phyloP scores from a whole-genome alignment of 2,329 filamentous ascomycete species.

The Myriosclerotinia curreyana region DNA sequence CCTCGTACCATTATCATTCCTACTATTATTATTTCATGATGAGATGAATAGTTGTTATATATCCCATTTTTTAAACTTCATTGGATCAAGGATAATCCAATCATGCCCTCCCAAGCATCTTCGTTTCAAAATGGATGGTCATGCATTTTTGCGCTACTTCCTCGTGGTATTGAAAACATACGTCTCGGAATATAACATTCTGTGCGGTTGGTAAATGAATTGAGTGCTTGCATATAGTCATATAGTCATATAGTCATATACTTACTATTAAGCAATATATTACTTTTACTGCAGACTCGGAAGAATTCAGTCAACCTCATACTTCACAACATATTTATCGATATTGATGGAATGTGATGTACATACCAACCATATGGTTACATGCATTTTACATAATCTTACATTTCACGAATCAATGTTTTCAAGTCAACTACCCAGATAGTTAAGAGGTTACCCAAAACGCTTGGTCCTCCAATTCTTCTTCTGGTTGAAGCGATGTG shows the following conservation, averaged over 20 bases:
- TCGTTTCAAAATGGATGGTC: conserved; percentile 12
- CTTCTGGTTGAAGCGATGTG: conserved; percentile 1
- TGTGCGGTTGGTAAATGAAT: conserved; percentile 8
- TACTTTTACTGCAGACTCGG: not conserved
- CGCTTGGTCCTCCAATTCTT: conserved; percentile 9
- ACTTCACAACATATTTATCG: conserved; percentile 17
- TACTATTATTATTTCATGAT: not conserved
- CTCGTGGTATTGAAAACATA: conserved; percentile 4
- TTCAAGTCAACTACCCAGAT: not conserved
- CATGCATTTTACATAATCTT: not conserved
- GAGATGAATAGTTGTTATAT: conserved; percentile 1
- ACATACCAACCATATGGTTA: not conserved
- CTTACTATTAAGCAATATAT: not conserved
- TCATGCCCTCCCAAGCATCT: not conserved
- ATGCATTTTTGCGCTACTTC: conserved; percentile 9
- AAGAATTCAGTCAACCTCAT: conserved; percentile 12
- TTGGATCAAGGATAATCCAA: conserved; percentile 5
- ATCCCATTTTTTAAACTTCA: conserved; percentile 2
- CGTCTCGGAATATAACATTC: conserved; percentile 3
- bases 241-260: no score
- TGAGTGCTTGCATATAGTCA: not conserved
- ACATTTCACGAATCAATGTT: not conserved
- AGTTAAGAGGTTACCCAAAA: conserved; percentile 2
- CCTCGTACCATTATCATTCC: not conserved
- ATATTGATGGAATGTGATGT: conserved; percentile 10